These are phyloP conservation scores for Ceratobasidium sp. DNA, from an alignment of 1,284 basidiomycete genomes.

Conservation along the genomic window DNA sequence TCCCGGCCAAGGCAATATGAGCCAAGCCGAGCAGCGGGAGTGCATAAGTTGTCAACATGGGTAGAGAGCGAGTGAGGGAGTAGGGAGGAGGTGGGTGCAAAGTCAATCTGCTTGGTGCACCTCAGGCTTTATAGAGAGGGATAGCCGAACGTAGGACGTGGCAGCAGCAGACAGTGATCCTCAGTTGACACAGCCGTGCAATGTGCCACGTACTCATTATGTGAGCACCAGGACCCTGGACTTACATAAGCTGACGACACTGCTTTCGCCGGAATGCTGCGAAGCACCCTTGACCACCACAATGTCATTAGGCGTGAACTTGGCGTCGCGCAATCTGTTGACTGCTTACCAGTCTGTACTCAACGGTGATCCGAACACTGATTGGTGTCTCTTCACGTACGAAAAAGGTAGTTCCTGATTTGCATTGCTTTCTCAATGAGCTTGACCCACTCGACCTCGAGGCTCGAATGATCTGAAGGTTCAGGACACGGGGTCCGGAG, in stretches of 20 bases:
- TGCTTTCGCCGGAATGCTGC: slow-evolving; percentile 10
- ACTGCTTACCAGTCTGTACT: slow-evolving; percentile 86
- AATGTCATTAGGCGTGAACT: slow-evolving; percentile 82
- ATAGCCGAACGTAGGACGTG: slow-evolving; percentile 31
- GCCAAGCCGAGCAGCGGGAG: slow-evolving; percentile 28
- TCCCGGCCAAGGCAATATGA: slow-evolving; percentile 60
- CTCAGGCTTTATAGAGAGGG: slow-evolving; percentile 19
- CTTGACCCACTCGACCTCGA: slow-evolving; percentile 50
- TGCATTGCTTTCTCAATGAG: slow-evolving; percentile 1
- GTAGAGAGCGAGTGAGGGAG: neutral
- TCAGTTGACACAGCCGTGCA: slow-evolving; percentile 24
- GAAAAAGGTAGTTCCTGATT: slow-evolving; percentile 59
- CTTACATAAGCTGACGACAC: slow-evolving; percentile 29
- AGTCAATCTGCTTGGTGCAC: neutral
- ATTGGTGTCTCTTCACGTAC: slow-evolving; percentile 90
- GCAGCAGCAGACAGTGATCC: slow-evolving; percentile 1
- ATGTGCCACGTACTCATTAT: slow-evolving; percentile 34
- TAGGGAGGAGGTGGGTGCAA: slow-evolving; percentile 1
- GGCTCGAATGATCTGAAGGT: slow-evolving; percentile 91
- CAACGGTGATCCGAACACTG: slow-evolving; percentile 72
- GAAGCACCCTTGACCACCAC: slow-evolving; percentile 44
- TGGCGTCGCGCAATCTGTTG: slow-evolving; percentile 75
- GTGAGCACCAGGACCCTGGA: neutral
- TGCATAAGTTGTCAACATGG: slow-evolving; percentile 8
- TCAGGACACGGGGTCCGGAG: slow-evolving; percentile 83